Evolutionary conservation across 2,329 filamentous ascomycete genomes (phyloP), one percentile per base, ranked within the genome.

Genomic region (Cryphonectria radicalis): DNA sequence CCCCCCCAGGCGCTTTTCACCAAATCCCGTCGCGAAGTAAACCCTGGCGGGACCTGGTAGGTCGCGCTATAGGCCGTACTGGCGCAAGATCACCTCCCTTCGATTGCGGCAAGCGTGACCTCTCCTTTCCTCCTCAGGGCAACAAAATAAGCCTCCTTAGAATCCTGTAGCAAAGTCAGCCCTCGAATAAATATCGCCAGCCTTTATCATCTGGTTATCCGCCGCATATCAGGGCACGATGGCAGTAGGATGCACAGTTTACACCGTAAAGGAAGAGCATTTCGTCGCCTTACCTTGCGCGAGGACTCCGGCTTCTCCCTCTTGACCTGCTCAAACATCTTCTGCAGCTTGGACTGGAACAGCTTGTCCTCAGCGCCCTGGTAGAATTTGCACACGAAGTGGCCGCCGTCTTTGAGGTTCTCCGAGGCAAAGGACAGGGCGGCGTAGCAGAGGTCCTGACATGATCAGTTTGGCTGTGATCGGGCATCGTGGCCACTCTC

Each of bases 321-420:
- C 77, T 92, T 86, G 1, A 99, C 96, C 75, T 89, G 93, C 25
- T 84, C 82, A 79, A 99, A 99, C 76, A 97, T 83, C 65, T 86
- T 89, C 79, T 89, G 93, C 57, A 99, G 84, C 76, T 89, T 89
- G 73, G 82, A 85, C 82, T 98, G 94, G 14, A 99, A 82, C 1
- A 84, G 84, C 81, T 93, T 95, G 78, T 98, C 95, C 80, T 98
- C 95, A 6, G 86, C 80, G 4, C 96, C 96, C 80, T 97, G 93
- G 80, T 98, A 99, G 81, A 97, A 99, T 81, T 99, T 99, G 87
- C 95, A 98, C 62, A 99, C 88, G 76, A 99, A 97, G 79, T 97
- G 92, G 1, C 97, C 96, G 28, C 93, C 94, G 4, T 88, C 82
- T 76, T 89, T 91, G 32, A 99, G 86, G 10, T 93, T 96, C 76